These are phyloP conservation scores for Neurospora sp. DNA, from an alignment of 495 filamentous ascomycete species.

Conservation along the genomic window DNA sequence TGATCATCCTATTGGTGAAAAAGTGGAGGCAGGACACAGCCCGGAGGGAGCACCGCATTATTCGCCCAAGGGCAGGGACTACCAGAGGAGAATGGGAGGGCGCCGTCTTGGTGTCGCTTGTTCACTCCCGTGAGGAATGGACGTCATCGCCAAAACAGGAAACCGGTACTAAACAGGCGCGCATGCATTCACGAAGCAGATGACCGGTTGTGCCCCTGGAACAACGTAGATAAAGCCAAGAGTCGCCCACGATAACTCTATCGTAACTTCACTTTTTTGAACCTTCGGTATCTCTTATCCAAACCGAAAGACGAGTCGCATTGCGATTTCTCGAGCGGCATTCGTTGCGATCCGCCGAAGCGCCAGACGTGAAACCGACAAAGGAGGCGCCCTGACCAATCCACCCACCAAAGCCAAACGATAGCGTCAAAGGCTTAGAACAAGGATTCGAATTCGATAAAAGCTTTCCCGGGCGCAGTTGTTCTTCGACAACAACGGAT, in stretches of 20 bases:
- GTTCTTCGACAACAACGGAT: neutral
- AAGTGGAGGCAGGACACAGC: neutral
- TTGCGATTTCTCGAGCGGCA: neutral
- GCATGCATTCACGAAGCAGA: slow-evolving; percentile 1
- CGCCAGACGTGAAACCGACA: slow-evolving; percentile 15
- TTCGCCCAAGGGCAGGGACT: neutral
- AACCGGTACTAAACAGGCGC: neutral
- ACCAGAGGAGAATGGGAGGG: neutral
- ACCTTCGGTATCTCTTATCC: neutral
- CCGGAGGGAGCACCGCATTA: neutral
- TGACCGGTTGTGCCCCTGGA: neutral
- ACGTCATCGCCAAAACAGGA: slow-evolving; percentile 5
- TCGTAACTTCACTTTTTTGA: neutral
- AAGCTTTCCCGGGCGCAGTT: neutral
- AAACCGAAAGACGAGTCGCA: neutral
- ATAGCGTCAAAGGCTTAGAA: slow-evolving; percentile 6
- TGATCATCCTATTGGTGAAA: neutral
- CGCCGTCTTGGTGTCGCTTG: neutral
- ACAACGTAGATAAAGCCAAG: neutral
- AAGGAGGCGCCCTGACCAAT: slow-evolving; percentile 7
- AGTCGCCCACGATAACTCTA: neutral
- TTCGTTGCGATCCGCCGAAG: slow-evolving; percentile 3
- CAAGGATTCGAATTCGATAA: slow-evolving; percentile 5
- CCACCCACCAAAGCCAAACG: neutral
- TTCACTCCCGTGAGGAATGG: neutral